These are phyloP conservation scores for Mentha longifolia DNA, from an alignment of 257 asterid species.

Conservation along the genomic window DNA sequence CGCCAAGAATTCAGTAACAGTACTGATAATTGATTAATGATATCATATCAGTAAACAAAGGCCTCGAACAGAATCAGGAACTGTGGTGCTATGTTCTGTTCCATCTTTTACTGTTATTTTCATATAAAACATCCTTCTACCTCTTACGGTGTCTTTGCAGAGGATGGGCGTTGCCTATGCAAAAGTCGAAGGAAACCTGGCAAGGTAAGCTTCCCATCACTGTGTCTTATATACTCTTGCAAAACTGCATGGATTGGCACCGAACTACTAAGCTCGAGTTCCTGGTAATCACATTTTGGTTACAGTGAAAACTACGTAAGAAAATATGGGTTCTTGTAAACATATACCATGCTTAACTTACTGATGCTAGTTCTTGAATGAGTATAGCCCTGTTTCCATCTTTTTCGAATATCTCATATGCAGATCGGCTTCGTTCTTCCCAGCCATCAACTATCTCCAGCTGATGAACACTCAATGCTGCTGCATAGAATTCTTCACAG, in stretches of 20 bases:
- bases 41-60: neutral
- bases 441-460: conserved; percentile 63
- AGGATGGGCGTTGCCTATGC: conserved; percentile 50
- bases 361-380: conserved; percentile 80
- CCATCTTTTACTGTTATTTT: too few relatives aligned
- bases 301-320: neutral
- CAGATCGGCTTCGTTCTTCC: conserved; percentile 67
- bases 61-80: neutral
- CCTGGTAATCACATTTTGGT: conserved; percentile 46
- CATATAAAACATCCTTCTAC: neutral
- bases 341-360: conserved; percentile 32
- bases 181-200: conserved; percentile 58
- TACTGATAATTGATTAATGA: neutral
- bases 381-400: conserved; percentile 71
- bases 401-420: conserved; percentile 66
- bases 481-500: conserved; percentile 76
- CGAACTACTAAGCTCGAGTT: conserved; percentile 66
- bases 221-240: conserved; percentile 64
- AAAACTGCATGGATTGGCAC: conserved; percentile 69
- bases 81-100: too few relatives aligned
- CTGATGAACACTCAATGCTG: conserved; percentile 64
- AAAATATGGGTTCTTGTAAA: conserved; percentile 10
- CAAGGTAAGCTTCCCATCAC: conserved; percentile 70
- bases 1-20: neutral
- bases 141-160: conserved; percentile 40